phyloP scores from a whole-genome alignment of 768 basidiomycete species.

The Kwoniella europaea region DNA sequence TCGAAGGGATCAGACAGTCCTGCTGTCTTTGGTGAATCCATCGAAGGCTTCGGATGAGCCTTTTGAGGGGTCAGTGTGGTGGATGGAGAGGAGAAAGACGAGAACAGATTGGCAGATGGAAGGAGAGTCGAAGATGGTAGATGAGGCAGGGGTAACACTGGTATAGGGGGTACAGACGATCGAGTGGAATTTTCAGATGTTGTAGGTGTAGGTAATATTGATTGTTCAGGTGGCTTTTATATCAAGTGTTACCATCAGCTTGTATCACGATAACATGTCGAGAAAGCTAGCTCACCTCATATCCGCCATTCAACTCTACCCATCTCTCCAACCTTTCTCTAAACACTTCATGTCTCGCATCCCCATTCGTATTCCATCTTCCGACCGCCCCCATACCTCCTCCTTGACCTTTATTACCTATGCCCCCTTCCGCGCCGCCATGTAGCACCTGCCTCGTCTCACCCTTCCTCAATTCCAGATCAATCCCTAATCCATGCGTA shows the following conservation, averaged over 20 bases:
- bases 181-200: conserved; percentile 24
- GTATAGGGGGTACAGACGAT: conserved; percentile 48
- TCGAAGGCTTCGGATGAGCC: conserved; percentile 13
- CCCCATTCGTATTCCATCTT: conserved; percentile 53
- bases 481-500: conserved; percentile 55
- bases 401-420: conserved; percentile 53
- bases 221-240: conserved; percentile 12
- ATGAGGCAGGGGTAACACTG: conserved; percentile 44
- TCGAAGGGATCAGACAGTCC: conserved; percentile 48
- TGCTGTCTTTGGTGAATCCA: conserved; percentile 14
- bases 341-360: conserved; percentile 44
- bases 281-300: too few relatives aligned
- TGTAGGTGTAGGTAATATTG: conserved; percentile 44
- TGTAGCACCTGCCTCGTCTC: conserved; percentile 52
- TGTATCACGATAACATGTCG: too few relatives aligned
- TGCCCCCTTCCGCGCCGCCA: conserved; percentile 46
- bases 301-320: conserved; percentile 51
- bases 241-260: neutral
- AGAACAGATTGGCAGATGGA: conserved; percentile 41
- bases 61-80: conserved; percentile 29
- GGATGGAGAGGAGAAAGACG: conserved; percentile 19
- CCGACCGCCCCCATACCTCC: conserved; percentile 53
- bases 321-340: conserved; percentile 48
- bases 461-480: conserved; percentile 45
- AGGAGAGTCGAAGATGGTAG: conserved; percentile 43